Evolutionary conservation across 179 eudicot genomes (phyloP).

Genomic region (Beta lomatogona): DNA sequence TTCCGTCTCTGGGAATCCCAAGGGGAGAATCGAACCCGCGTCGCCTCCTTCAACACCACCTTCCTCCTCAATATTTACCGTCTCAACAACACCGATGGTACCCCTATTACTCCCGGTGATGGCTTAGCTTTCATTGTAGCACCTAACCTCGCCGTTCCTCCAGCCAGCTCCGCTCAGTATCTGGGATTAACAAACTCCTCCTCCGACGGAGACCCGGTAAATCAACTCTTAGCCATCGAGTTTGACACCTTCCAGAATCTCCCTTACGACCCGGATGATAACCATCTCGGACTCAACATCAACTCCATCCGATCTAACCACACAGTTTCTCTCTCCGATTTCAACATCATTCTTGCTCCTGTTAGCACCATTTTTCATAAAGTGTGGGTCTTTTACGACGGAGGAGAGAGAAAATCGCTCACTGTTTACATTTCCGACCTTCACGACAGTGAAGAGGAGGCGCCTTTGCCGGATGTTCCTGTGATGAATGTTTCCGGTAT

Average conservation of each 20-base stretch:
- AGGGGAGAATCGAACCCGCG: neutral
- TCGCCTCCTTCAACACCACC: constrained; percentile 58
- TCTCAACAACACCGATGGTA: neutral
- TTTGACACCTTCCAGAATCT: constrained; percentile 61
- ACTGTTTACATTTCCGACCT: constrained; percentile 57
- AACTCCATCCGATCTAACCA: constrained; percentile 48
- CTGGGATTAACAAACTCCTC: constrained; percentile 68
- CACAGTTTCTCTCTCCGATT: constrained; percentile 33
- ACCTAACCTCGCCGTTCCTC: constrained; percentile 43
- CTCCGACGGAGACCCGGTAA: constrained; percentile 40
- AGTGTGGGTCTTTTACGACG: constrained; percentile 75
- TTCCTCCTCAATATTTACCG: constrained; percentile 50
- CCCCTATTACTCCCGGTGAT: constrained; percentile 40
- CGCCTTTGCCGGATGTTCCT: constrained; percentile 44
- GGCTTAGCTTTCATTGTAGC: constrained; percentile 70
- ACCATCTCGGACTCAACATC: constrained; percentile 66
- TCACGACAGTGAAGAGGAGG: neutral
- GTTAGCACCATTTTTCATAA: constrained; percentile 43
- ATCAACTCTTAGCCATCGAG: constrained; percentile 69
- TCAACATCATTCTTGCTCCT: constrained; percentile 49
- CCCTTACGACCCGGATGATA: constrained; percentile 57
- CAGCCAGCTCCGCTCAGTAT: constrained; percentile 49
- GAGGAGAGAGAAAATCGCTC: constrained; percentile 39
- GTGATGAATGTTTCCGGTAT: constrained; percentile 36
- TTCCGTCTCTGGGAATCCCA: constrained; percentile 54